Evolutionary conservation across 768 basidiomycete genomes (phyloP), one percentile per base, ranked within the genome.

Genomic region (Podaxis sp.): DNA sequence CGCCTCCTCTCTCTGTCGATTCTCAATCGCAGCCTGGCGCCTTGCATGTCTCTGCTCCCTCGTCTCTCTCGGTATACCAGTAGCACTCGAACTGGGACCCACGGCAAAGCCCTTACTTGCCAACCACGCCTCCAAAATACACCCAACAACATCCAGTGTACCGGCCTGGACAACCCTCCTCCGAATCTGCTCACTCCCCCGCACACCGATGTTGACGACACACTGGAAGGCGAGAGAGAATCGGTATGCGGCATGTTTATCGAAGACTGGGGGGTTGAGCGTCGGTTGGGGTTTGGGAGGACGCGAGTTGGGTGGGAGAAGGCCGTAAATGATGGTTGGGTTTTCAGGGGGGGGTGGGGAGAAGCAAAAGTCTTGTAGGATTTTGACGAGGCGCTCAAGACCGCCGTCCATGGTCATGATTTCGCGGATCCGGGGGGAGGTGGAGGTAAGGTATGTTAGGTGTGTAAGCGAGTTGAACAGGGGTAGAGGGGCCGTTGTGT

Each of bases 371-470:
- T 95, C 91, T 68, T 90, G 90, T 9, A 96, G 80, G 63, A 99
- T 93, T 60, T 91, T 85, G 13, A 98, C 91, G 32, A 99, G 88
- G 13, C 96, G 89, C 70, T 99, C 97, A 16, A 99, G 86, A 1
- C 97, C 97, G 50, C 97, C 97, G 69, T 98, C 96, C 83, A 91
- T 88, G 28, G 95, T 96, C 84, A 99, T 91, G 67, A 97, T 98
- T 76, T 99, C 97, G 61, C 96, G 89, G 75, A 99, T 98, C 57
- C 95, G 87, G 1, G 97, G 95, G 0, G 95, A 97, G 5, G 97
- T 98, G 0, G 93, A 94, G 6, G 96, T 98, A 64, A 99, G 89
- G 75, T 97, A 95, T 53, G 91, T 91, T 59, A 98, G 89, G 76
- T 97, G 94, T 32, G 92, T 94, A 55, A 98, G 87, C 42, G 95